Percentiles rank a stretch among this genome's conserved stretches.
phyloP scores from a whole-genome alignment of 1,139 yeast genomes.

The Geotrichum fermentans region DNA sequence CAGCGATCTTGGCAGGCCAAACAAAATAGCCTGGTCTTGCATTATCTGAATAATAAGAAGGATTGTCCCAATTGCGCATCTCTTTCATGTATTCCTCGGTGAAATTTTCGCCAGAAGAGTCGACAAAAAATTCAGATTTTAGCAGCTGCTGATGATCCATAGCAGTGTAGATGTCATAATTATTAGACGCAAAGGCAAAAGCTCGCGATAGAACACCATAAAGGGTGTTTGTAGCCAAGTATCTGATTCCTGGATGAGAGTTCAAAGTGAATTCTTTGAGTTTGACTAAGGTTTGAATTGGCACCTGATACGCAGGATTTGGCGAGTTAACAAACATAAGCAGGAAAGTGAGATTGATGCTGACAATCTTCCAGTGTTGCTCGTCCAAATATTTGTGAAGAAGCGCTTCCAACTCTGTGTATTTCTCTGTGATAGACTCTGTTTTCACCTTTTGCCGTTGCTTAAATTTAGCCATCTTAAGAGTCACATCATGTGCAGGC shows the following conservation, averaged over 20 bases:
- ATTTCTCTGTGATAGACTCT: slow-evolving; percentile 10
- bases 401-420: slow-evolving; percentile 15
- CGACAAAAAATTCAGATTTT: slow-evolving; percentile 42
- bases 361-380: slow-evolving; percentile 67
- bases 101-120: slow-evolving; percentile 43
- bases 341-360: slow-evolving; percentile 52
- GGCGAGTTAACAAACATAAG: slow-evolving; percentile 52
- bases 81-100: slow-evolving; percentile 48
- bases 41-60: slow-evolving; percentile 33
- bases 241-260: slow-evolving; percentile 67
- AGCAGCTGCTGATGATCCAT: slow-evolving; percentile 20
- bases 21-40: slow-evolving; percentile 72
- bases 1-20: slow-evolving; percentile 63
- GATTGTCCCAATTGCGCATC: slow-evolving; percentile 42
- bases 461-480: slow-evolving; percentile 46
- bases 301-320: slow-evolving; percentile 42
- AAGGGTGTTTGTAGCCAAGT: slow-evolving; percentile 46
- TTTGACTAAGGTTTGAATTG: slow-evolving; percentile 43
- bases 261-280: slow-evolving; percentile 54
- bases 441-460: slow-evolving; percentile 48
- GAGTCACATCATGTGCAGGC: slow-evolving; percentile 59
- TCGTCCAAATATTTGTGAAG: slow-evolving; percentile 26
- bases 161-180: slow-evolving; percentile 46
- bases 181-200: slow-evolving; percentile 52
- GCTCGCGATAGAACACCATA: slow-evolving; percentile 58